Base-by-base conservation (phyloP, 2,329 filamentous ascomycete species). In the Mycocentrospora acerina region DNA sequence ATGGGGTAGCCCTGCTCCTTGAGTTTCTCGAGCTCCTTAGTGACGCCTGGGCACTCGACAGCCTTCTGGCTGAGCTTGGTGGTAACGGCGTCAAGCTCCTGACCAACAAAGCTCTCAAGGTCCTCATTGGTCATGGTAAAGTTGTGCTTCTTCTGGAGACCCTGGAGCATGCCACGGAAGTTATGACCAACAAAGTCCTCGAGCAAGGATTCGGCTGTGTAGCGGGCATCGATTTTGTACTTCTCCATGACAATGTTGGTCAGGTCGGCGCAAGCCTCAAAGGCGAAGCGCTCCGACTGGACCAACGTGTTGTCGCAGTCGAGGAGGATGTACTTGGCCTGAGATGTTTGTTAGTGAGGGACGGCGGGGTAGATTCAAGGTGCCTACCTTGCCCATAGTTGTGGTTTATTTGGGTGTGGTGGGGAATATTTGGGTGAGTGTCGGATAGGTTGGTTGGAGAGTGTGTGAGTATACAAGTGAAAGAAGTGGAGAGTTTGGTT, bases 101-200 rank as follows among this genome's bases (percentile, higher is more conserved):
- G 76, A 56, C 73, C 76, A 47, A 94, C 88, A 66, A 88, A 94
- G 27, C 64, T 67, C 57, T 93, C 83, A 41, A 90, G 70, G 62
- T 94, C 86, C 2, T 80, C 81, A 14, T 76, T 67, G 17, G 70
- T 57, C 70, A 95, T 80, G 36, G 77, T 71, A 70, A 95, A 91
- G 69, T 77, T 75, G 76, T 88, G 83, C 69, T 86, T 85, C 67
- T 81, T 73, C 69, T 90, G 83, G 45, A 95, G 81, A 45, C 81
- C 82, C 42, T 75, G 70, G 71, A 95, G 83, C 88, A 95, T 95
- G 70, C 88, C 88, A 55, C 89, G 88, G 79, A 95, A 95, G 79
- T 94, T 95, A 68, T 93, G 86, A 58, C 90, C 90, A 56, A 95
- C 88, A 60, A 94, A 95, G 72, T 95, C 87, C 55, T 77, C 74